Evolutionary conservation across 2,329 filamentous ascomycete genomes (phyloP).

Genomic region (Calonectria hawksworthii): DNA sequence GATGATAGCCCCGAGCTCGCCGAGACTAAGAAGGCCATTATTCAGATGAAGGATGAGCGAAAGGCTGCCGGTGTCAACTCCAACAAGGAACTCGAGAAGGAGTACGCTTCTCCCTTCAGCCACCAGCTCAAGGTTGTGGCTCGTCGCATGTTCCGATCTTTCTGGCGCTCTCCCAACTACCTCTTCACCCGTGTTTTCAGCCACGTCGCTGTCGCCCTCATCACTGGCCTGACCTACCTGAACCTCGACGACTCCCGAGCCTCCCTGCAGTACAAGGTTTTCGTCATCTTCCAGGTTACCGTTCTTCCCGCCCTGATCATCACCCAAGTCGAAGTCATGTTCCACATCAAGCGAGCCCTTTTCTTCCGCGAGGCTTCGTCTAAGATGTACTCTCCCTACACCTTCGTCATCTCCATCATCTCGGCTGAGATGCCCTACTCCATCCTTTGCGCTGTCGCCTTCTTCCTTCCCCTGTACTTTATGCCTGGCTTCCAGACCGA

Average conservation of each 20-base stretch:
- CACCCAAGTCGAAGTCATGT: constrained; percentile 85
- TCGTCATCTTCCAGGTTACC: constrained; percentile 91
- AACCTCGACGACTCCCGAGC: constrained; percentile 81
- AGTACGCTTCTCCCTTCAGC: constrained; percentile 85
- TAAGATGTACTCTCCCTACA: constrained; percentile 87
- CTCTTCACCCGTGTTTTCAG: constrained; percentile 90
- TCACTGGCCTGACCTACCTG: constrained; percentile 85
- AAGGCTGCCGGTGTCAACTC: constrained; percentile 54
- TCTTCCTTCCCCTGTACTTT: constrained; percentile 89
- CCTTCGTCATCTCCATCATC: constrained; percentile 84
- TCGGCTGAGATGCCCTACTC: constrained; percentile 88
- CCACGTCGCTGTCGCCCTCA: constrained; percentile 81
- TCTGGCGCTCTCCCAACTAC: constrained; percentile 91
- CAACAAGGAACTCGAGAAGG: constrained; percentile 72
- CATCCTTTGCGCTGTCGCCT: constrained; percentile 82
- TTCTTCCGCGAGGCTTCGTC: constrained; percentile 89
- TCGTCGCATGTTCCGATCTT: constrained; percentile 80
- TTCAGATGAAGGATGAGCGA: constrained; percentile 74
- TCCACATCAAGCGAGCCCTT: constrained; percentile 82
- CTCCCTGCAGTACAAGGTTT: constrained; percentile 87
- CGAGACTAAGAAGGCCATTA: constrained; percentile 75
- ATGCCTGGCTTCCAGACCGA: constrained; percentile 80
- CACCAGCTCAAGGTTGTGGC: constrained; percentile 86
- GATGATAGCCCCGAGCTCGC: constrained; percentile 78
- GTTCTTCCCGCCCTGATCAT: constrained; percentile 88